Evolutionary conservation across 352 stramenopile genomes (phyloP), one percentile per base, ranked within the genome.

Genomic region (Phytophthora sp.): DNA sequence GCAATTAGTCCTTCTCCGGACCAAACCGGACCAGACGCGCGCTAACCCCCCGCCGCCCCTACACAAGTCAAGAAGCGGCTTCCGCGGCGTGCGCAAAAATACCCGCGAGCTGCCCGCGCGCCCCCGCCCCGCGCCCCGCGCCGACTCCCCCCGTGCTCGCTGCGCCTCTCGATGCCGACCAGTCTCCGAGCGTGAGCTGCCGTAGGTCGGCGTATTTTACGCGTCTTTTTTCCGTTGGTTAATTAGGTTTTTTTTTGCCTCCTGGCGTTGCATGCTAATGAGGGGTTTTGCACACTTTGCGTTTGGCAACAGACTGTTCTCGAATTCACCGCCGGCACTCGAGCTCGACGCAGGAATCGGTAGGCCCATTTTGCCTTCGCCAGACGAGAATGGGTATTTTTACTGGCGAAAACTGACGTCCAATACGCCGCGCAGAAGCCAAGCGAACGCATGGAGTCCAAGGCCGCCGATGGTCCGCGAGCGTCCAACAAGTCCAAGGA

Each of bases 361-460:
- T 71, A 38, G 12, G 45, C 17, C 15, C 17, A 31, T 24, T 17
- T 30, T 35, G 2, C 5, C 10, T 17, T 10, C 17, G 6, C 20
- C 6, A 17, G n/a, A 60, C n/a, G n/a, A 37, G 31, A 21, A 26
- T n/a, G 50, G 44, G 54, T 49, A 46, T 46, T 53, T 53, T 37
- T 61, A 57, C 23, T 5, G 26, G 26, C 17, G 34, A 55, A 46
- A 62, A 68, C 51, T 57, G 51, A 61, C 59, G 18, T 17, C 32
- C n/a, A n/a, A n/a, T n/a, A n/a, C n/a, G n/a, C n/a, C n/a, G n/a
- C 6, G 3, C 48, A 54, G 50, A 51, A 58, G 30, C 27, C 28
- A 49, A 54, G 58, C n/a, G 31, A 51, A 27, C 55, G 32, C 20
- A 76, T 80, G 73, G 68, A 78, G 59, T 65, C 62, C 32, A 76